These are phyloP conservation scores for Ceratonia siliqua DNA, from an alignment of 306 rosid genomes.

Conservation along the genomic window DNA sequence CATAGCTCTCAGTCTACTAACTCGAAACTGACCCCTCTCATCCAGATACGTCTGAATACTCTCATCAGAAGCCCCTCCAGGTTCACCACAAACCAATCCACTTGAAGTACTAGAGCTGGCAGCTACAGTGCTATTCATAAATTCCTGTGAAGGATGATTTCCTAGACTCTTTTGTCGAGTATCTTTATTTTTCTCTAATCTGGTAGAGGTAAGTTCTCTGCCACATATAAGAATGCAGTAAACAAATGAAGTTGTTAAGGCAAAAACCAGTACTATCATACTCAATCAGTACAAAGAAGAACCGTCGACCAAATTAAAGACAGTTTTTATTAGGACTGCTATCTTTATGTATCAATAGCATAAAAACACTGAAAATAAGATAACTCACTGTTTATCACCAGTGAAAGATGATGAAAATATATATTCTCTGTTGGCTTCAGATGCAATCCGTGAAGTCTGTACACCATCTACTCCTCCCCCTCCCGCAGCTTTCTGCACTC, in stretches of 20 bases:
- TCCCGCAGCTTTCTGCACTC: constrained; percentile 83
- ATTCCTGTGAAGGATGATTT: constrained; percentile 45
- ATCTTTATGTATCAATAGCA: constrained; percentile 14
- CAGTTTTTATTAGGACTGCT: constrained; percentile 3
- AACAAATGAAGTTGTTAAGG: constrained; percentile 21
- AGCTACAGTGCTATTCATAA: constrained; percentile 34
- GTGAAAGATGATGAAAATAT: constrained; percentile 89
- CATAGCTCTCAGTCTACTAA: constrained; percentile 89
- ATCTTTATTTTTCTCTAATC: constrained; percentile 52
- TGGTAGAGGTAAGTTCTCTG: constrained; percentile 69
- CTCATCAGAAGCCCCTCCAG: constrained; percentile 60
- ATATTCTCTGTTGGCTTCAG: constrained; percentile 90
- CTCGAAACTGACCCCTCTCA: constrained; percentile 80
- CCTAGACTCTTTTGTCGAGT: constrained; percentile 40
- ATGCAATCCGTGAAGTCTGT: constrained; percentile 88
- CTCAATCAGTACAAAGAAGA: constrained; percentile 19
- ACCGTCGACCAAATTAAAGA: neutral
- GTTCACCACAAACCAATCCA: constrained; percentile 41
- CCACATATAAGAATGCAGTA: constrained; percentile 34
- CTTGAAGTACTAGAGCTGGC: constrained; percentile 42
- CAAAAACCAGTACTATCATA: constrained; percentile 13
- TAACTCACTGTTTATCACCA: constrained; percentile 86
- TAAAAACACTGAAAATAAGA: constrained; percentile 25
- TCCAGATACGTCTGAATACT: constrained; percentile 77
- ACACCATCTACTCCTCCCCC: constrained; percentile 87